Base-by-base conservation (phyloP, 2,329 filamentous ascomycete genomes). In the Penicillium sp. region DNA sequence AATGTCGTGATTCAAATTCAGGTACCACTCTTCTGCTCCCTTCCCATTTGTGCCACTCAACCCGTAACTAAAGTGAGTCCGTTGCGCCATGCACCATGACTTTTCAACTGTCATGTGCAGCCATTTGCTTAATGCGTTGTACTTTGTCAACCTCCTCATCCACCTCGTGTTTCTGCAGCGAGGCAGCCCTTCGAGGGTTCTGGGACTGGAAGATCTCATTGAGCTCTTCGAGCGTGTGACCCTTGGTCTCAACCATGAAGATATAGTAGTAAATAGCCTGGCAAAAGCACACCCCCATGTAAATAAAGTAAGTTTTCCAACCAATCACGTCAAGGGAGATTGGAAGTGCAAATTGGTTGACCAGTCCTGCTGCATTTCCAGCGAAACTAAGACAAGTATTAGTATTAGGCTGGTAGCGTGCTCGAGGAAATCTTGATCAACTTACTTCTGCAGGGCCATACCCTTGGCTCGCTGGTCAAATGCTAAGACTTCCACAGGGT, bases 361-460 rank as follows among this genome's bases (percentile, higher is more conserved):
- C 45, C 7, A 49, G 45, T n/a, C 45, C 45, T 9, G 45, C 45
- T 49, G 26, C 45, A 26, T 49, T 49, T 49, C 26, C 45, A n/a
- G 45, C 26, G 17, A 49, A 49, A 49, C 24, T 49, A 49, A n/a
- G 24, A n/a, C 13, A 30, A 12, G 12, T 26, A 12, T 30, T 10
- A 30, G 15, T n/a, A 45, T 49, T 4, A 49, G 15, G 30, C 2
- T 28, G 13, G 3, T 5, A 13, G 2, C 5, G 5, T 6, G 45
- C 45, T 5, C n/a, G 15, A 10, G 15, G 13, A 17, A 6, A 49
- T 28, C 3, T 30, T 19, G 6, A 49, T 49, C 3, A 9, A 30
- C 45, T 49, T 24, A 49, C 45, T 47, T 47, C 6, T 47, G 44
- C 44, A 47, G 44, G 24, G 44, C 44, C 44, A 47, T 47, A 7